Percentiles rank a stretch among this genome's conserved stretches.
phyloP scores from a whole-genome alignment of 805 yeast species.

The Ascoidea tarda region DNA sequence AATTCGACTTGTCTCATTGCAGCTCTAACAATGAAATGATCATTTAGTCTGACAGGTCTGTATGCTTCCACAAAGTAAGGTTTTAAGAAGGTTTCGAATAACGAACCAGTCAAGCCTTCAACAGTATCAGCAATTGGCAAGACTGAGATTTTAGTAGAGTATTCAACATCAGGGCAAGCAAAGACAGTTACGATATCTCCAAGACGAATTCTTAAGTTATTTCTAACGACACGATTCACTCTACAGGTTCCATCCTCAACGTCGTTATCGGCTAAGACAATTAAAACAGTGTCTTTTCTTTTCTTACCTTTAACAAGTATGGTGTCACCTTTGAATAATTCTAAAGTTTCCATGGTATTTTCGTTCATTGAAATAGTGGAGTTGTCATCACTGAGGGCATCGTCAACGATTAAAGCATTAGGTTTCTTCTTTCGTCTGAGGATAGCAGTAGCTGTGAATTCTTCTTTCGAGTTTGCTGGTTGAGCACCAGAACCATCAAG shows the following conservation, averaged over 20 bases:
- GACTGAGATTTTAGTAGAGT: conserved; percentile 87
- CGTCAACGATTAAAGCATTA: conserved; percentile 89
- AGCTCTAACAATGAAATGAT: conserved; percentile 90
- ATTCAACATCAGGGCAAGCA: conserved; percentile 97
- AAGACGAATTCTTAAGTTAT: conserved; percentile 83
- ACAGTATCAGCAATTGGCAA: conserved; percentile 96
- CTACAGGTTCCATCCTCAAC: conserved; percentile 92
- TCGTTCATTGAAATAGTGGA: conserved; percentile 93
- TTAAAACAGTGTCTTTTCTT: conserved; percentile 93
- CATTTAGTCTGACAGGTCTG: conserved; percentile 97
- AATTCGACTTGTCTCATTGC: conserved; percentile 99
- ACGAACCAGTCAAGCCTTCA: conserved; percentile 93
- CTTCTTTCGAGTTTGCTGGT: conserved; percentile 29
- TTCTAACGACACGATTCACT: conserved; percentile 90
- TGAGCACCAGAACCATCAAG: conserved; percentile 58
- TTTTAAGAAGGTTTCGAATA: conserved; percentile 90
- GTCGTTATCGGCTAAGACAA: conserved; percentile 93
- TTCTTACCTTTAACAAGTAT: conserved; percentile 95
- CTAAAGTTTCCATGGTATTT: conserved; percentile 86
- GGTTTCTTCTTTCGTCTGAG: conserved; percentile 96
- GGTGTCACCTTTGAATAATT: conserved; percentile 95
- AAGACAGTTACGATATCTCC: conserved; percentile 88
- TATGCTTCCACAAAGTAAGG: conserved; percentile 98
- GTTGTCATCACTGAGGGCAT: conserved; percentile 94
- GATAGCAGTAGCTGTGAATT: conserved; percentile 88